Base-by-base conservation (phyloP, 75 land plant genomes). In the Sequoiadendron giganteum region DNA sequence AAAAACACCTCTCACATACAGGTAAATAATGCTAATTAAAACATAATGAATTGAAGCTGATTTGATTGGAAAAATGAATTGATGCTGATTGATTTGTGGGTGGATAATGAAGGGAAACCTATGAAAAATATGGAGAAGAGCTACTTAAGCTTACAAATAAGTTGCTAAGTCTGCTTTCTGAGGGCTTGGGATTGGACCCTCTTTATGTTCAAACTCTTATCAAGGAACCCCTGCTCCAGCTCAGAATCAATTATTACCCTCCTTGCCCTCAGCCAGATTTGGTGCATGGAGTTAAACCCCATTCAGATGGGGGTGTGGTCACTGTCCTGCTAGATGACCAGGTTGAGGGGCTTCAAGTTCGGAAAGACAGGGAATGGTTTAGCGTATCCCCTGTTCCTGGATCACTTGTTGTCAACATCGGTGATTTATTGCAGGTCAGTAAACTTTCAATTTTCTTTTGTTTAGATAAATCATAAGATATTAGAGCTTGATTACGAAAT, bases 261-360 rank as follows among this genome's bases (percentile, higher is more conserved):
- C 93, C 95, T 34, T 93, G 94, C 88, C 95, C 94, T 9, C 84
- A 91, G 72, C 91, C 95, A 2, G 88, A 91, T 15, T 85, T 91
- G 36, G 88, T 92, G 10, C 86, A 89, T 55, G 95, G 94, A 5
- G 83, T 89, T 10, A 88, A 84, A 86, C 47, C 91, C 7, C 95
- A 94, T 86, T 88, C 92, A 15, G 95, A 94, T 86, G 93, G 92
- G 32, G 36, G 72, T 61, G 32, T 91, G 15, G 38, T 93, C 72
- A 94, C 95, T 7, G 80, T 94, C 40, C 92, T 94, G 25, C 89
- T 90, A 34, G 93, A 93, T 85, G 89, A 93, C 88, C 70, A 86
- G 16, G 92, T 93, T 4, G 94, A 91, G 15, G 95, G 95, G 38
- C 91, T 93, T 48, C 95, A 93, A 78, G 90, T 93, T 39, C 56